These are phyloP conservation scores for Neonectria hederae DNA, from an alignment of 2,329 filamentous ascomycete species.

Conservation along the genomic window DNA sequence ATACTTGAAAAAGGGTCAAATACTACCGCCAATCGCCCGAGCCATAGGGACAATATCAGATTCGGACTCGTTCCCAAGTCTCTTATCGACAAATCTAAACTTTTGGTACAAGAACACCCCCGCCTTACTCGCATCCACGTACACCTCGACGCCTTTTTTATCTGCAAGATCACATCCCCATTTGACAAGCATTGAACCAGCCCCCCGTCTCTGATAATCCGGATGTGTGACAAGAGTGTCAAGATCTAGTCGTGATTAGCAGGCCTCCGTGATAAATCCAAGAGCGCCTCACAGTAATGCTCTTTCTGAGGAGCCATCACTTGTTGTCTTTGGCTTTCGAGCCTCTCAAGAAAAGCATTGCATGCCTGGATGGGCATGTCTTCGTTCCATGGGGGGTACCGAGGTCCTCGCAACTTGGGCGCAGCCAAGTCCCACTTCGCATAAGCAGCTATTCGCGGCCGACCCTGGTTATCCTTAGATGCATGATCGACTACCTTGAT, in stretches of 20 bases:
- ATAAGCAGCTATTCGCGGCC: conserved; percentile 27
- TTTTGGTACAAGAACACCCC: conserved; percentile 26
- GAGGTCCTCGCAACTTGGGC: conserved; percentile 25
- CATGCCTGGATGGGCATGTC: conserved; percentile 29
- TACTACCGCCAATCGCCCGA: not conserved
- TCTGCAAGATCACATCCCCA: conserved; percentile 41
- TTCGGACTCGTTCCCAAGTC: conserved; percentile 4
- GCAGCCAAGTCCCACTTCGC: conserved; percentile 32
- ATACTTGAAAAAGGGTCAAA: too few species aligned
- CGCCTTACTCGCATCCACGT: conserved; percentile 38
- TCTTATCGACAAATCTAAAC: conserved; percentile 32
- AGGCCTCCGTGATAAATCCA: too few species aligned
- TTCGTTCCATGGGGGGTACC: conserved; percentile 30
- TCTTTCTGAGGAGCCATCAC: conserved; percentile 27
- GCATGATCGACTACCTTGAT: conserved; percentile 30
- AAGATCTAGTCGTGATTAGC: conserved; percentile 28
- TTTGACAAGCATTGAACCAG: conserved; percentile 37
- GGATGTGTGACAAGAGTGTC: conserved; percentile 41
- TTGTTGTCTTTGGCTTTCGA: conserved; percentile 25
- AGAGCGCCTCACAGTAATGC: conserved; percentile 29
- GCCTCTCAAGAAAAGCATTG: conserved; percentile 26
- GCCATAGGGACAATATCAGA: conserved; percentile 29
- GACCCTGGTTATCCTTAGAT: conserved; percentile 15
- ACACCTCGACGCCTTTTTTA: conserved; percentile 29
- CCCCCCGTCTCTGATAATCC: conserved; percentile 39